A percentile compares a stretch with the other conserved stretches of the same genome.
These are phyloP conservation scores for Fusarium falciforme DNA, from an alignment of 2,329 filamentous ascomycete genomes.

Conservation along the genomic window DNA sequence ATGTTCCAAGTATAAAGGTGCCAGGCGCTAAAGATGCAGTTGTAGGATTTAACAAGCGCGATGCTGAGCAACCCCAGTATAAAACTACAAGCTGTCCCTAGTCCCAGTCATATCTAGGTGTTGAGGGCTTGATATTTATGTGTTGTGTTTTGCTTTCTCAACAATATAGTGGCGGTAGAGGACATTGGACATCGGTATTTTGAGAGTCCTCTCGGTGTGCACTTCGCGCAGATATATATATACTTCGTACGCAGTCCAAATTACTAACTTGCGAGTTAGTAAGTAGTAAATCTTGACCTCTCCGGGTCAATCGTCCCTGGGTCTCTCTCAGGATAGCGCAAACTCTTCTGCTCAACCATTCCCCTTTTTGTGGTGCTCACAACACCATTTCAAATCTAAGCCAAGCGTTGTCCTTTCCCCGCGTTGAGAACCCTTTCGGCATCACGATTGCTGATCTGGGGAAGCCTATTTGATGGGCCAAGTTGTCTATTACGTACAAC, in stretches of 20 bases:
- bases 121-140: neutral
- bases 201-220: neutral
- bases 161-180: neutral
- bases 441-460: neutral
- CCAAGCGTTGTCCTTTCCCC: neutral
- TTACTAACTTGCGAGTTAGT: neutral
- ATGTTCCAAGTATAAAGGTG: neutral
- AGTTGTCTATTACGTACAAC: neutral
- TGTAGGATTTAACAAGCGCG: neutral
- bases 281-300: too few species aligned
- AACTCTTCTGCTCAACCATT: neutral
- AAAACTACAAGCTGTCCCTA: neutral
- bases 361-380: neutral
- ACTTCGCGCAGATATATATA: neutral
- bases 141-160: fast-evolving
- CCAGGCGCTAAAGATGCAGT: neutral
- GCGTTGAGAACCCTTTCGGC: neutral
- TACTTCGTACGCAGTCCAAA: neutral
- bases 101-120: neutral
- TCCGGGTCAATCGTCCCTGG: too few species aligned
- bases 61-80: neutral
- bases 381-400: neutral
- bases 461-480: neutral
- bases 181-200: neutral
- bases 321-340: neutral